Percentiles rank a stretch among this genome's conserved stretches.
Evolutionary conservation across 2,329 filamentous ascomycete genomes (phyloP).

Genomic region (Lithohypha guttulata): DNA sequence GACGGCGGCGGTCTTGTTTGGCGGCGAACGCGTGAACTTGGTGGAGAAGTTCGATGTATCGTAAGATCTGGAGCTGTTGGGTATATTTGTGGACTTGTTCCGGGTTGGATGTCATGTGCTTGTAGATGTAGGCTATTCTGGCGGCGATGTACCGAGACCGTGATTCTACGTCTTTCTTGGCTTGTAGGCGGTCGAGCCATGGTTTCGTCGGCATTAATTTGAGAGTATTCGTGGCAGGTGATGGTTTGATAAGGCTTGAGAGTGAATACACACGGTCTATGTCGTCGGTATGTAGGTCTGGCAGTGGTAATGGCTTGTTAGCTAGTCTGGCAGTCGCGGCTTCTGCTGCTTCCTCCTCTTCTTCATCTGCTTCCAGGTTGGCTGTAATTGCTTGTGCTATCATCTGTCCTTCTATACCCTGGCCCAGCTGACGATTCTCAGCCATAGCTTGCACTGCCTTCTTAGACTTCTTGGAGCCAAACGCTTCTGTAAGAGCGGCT

Average conservation of each 20-base stretch:
- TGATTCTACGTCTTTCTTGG: conserved; percentile 28
- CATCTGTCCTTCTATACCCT: conserved; percentile 26
- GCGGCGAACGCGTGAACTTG: conserved; percentile 34
- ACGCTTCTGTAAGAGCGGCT: conserved; percentile 36
- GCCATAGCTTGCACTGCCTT: conserved; percentile 38
- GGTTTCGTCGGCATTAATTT: conserved; percentile 33
- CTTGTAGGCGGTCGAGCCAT: conserved; percentile 32
- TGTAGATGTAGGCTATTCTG: conserved; percentile 31
- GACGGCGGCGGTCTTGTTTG: conserved; percentile 25
- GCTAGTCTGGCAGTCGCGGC: conserved; percentile 29
- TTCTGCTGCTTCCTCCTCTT: conserved; percentile 11
- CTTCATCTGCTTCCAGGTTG: conserved; percentile 28
- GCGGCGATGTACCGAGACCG: conserved; percentile 35
- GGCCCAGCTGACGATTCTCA: conserved; percentile 38
- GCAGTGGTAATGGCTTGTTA: conserved; percentile 35
- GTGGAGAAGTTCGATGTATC: conserved; percentile 35
- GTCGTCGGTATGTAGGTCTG: conserved; percentile 33
- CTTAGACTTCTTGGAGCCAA: conserved; percentile 41
- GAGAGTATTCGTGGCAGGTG: conserved; percentile 31
- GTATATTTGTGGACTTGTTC: conserved; percentile 7
- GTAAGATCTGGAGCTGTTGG: conserved; percentile 31
- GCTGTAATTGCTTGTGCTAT: conserved; percentile 35
- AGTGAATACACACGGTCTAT: conserved; percentile 38
- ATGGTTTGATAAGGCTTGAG: conserved; percentile 31
- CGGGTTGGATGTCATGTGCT: conserved; percentile 28